A percentile compares a stretch with the other conserved stretches of the same genome.
Conservation (phyloP, 257 asterid genomes). For the Cruciata laevipes region DNA sequence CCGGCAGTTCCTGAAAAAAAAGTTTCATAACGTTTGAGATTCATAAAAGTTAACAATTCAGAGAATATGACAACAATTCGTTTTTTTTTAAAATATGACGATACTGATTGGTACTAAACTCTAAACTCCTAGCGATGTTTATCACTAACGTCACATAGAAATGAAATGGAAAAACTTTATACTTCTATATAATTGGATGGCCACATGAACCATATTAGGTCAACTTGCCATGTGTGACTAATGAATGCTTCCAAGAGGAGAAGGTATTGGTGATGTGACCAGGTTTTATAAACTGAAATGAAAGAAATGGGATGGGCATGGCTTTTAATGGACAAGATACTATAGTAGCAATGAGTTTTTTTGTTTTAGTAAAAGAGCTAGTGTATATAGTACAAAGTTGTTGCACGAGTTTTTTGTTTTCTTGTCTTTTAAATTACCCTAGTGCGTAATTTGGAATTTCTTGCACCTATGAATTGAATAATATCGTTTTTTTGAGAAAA, state of each 20-base stretch:
- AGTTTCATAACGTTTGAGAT: background rate
- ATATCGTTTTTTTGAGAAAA: background rate
- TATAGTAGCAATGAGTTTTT: background rate
- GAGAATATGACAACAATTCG: too few relatives aligned
- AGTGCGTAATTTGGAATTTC: background rate
- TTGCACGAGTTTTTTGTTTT: background rate
- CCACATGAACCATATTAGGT: background rate
- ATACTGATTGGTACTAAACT: too few relatives aligned
- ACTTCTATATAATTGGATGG: background rate
- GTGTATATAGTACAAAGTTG: background rate
- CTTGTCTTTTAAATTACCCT: background rate
- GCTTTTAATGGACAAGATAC: background rate
- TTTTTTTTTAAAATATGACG: too few relatives aligned
- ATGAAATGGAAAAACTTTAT: background rate
- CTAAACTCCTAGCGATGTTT: too few relatives aligned
- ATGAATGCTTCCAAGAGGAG: constrained; percentile 4
- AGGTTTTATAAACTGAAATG: background rate
- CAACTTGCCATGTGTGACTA: constrained; percentile 8
- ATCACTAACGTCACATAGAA: too few relatives aligned
- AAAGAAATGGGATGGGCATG: background rate
- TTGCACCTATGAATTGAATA: background rate
- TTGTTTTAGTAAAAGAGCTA: background rate
- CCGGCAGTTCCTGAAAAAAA: constrained; percentile 52
- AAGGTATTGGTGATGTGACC: constrained; percentile 4
- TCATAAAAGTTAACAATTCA: background rate